Conservation (phyloP, 176 grass and related monocot species). For the Eragrostis nindensis region DNA sequence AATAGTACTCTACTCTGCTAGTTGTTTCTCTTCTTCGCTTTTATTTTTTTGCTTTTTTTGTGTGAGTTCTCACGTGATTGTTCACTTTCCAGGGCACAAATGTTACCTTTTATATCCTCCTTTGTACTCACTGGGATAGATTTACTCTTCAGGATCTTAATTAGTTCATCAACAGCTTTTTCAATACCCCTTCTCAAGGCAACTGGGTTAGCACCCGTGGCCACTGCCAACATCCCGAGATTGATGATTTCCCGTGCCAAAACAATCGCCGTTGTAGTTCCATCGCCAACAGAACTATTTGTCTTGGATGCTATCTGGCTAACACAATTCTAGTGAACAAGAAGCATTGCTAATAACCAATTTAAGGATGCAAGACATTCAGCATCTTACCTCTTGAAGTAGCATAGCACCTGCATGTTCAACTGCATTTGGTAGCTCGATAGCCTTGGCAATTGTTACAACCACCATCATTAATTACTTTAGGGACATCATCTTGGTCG, state of each 20-base stretch:
- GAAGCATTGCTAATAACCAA: neutral
- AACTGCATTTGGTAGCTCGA: constrained; percentile 76
- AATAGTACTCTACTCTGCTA: neutral
- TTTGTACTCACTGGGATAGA: constrained; percentile 70
- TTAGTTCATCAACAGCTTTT: constrained; percentile 72
- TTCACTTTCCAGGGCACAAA: constrained; percentile 27
- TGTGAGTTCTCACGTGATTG: neutral
- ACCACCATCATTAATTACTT: constrained; percentile 96
- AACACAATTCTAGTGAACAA: constrained; percentile 34
- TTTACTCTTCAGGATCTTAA: constrained; percentile 67
- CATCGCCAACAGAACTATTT: constrained; percentile 80
- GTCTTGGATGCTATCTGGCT: constrained; percentile 80
- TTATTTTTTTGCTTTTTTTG: neutral
- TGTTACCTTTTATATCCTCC: constrained; percentile 85
- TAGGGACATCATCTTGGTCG: constrained; percentile 76
- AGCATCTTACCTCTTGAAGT: constrained; percentile 72
- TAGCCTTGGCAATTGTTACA: constrained; percentile 83
- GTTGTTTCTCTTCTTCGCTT: neutral
- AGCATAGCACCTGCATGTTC: constrained; percentile 83
- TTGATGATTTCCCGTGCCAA: constrained; percentile 92
- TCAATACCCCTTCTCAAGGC: constrained; percentile 90
- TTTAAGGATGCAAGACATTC: neutral
- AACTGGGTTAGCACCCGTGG: constrained; percentile 82
- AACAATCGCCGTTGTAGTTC: constrained; percentile 91
- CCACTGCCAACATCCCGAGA: constrained; percentile 76